Base-by-base conservation (phyloP, 75 land plant genomes). In the Pinus tabuliformis region DNA sequence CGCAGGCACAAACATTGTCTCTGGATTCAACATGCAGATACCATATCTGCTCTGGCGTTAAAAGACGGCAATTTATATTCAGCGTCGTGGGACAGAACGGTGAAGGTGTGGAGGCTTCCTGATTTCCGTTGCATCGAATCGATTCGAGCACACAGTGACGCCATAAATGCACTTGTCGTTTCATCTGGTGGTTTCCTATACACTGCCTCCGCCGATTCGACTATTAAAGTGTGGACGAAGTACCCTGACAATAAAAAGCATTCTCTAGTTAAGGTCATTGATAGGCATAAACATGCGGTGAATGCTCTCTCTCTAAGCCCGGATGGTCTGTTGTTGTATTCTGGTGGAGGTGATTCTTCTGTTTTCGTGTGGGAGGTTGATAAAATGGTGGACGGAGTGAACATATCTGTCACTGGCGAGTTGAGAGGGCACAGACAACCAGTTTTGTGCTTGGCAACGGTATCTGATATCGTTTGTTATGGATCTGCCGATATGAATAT, bases 51-150 rank as follows among this genome's bases (percentile, higher is more conserved):
- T n/a, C 26, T 75, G 28, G 76, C 61, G 9, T 0, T 75, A 33
- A 7, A 16, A 2, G 6, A 14, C 22, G 4, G 14, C 14, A n/a
- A 14, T 16, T 30, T 88, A n/a, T 88, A 88, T 73, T 79, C 90
- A 5, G 91, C 87, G 13, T 90, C 93, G 0, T 88, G 82, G 83
- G 95, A 93, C 76, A 80, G 74, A 58, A 85, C 86, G 4, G 82
- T 93, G 58, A 88, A 88, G 61, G 89, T 82, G 18, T 93, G 95
- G 95, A 59, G 80, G 62, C 21, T 90, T 37, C 76, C 83, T 3
- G 89, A 89, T 20, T 58, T 75, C 20, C 56, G 58, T 16, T 93
- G 95, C 75, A 64, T 86, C 1, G 92, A 93, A 72, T 86, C 93
- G 13, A 78, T 93, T 74, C 33, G 74, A 4, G 93, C 91, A 0